Base-by-base conservation (phyloP, 2,329 filamentous ascomycete genomes). In the Botrytis pseudocinerea region DNA sequence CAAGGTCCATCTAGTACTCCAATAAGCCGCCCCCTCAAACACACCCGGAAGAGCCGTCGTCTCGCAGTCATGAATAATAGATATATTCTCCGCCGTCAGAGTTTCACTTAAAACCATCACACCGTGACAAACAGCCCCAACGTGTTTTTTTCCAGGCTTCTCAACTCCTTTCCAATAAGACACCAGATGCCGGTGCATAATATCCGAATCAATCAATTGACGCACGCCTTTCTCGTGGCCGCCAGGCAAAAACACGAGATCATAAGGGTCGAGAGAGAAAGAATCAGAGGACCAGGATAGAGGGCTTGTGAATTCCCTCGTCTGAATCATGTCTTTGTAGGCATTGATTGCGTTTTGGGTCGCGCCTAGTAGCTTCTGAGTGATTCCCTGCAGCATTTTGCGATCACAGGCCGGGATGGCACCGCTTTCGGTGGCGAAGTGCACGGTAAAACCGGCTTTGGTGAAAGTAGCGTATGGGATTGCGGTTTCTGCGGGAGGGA, bases 121-220 rank as follows among this genome's bases (percentile, higher is more conserved):
- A 59, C 87, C 86, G 77, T 88, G 86, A 75, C 86, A 88, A 5
- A 88, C 82, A 8, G 86, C 86, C 0, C 82, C 85, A 38, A 87
- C 79, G 5, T 81, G 81, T 75, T 86, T 87, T 2, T 76, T 80
- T 25, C 82, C 80, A 3, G 84, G 83, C 75, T 84, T 86, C 70
- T 79, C 80, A 0, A 86, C 86, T 72, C 81, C 75, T 10, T 85
- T 85, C 74, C 87, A 87, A 78, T 85, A 87, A 25, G 81, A 80
- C 2, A 81, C 81, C 5, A 88, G 77, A 18, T 85, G 82, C 44
- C 76, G 78, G 70, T 87, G 86, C 7, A 87, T 82, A 10, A 78
- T 75, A 2, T 80, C 75, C 5, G 85, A 86, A 73, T 88, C 86
- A 74, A 88, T 85, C 72, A 88, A 79, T 76, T 88, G 86, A 0